Percentiles rank a stretch among this genome's conserved stretches.
Evolutionary conservation across 305 asterid species (phyloP).

Genomic region (Plantago rigida): DNA sequence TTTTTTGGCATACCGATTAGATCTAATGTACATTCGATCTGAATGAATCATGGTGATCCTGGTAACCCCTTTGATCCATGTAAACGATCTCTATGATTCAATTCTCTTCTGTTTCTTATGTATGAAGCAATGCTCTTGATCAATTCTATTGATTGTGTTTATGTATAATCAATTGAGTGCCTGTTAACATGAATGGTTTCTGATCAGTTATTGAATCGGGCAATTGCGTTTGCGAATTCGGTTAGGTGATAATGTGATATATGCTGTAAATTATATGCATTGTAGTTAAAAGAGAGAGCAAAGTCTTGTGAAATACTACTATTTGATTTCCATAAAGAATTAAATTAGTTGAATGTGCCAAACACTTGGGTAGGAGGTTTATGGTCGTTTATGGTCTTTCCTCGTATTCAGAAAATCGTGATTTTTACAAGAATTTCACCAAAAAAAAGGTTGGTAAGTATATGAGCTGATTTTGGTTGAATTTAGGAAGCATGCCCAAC

Average conservation of each 20-base stretch:
- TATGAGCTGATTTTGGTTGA: constrained; percentile 14
- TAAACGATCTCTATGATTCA: not conserved
- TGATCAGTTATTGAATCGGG: not conserved
- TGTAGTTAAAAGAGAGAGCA: too few relatives aligned
- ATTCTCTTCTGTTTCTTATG: not conserved
- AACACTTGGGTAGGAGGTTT: too few relatives aligned
- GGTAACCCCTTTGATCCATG: not conserved
- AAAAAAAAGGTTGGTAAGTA: too few relatives aligned
- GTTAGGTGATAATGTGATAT: not conserved
- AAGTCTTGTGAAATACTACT: too few relatives aligned
- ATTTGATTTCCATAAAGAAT: too few relatives aligned
- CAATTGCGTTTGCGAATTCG: not conserved
- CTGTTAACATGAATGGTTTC: not conserved
- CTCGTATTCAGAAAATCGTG: too few relatives aligned
- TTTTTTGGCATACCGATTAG: not conserved
- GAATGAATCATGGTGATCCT: too few relatives aligned
- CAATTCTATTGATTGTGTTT: not conserved
- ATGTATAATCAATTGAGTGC: not conserved
- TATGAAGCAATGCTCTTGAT: not conserved
- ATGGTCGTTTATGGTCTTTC: too few relatives aligned
- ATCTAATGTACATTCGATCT: not conserved
- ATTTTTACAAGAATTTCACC: too few relatives aligned
- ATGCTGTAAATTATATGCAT: not conserved
- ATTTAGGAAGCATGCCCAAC: constrained; percentile 73
- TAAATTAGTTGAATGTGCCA: too few relatives aligned